Evolutionary conservation across 2,329 filamentous ascomycete genomes (phyloP).

Genomic region (Aspergillus versicolor): DNA sequence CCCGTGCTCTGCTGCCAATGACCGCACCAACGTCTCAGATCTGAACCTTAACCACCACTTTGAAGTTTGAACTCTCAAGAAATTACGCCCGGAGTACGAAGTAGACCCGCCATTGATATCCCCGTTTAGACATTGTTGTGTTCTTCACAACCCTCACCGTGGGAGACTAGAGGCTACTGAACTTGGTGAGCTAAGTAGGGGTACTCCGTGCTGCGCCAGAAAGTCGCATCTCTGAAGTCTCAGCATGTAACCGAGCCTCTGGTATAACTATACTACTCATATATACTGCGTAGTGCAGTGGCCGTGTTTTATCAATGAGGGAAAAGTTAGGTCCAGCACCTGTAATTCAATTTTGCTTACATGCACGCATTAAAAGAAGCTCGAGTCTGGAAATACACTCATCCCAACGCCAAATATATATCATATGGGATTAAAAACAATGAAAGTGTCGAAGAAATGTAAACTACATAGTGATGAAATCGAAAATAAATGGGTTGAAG

Average conservation of each 20-base stretch:
- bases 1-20: neutral
- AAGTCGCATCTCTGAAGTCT: too few species aligned
- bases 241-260: too few species aligned
- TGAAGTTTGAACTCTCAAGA: neutral
- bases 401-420: constrained; percentile 14
- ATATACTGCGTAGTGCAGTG: too few species aligned
- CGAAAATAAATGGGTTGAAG: constrained; percentile 9
- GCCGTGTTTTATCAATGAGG: neutral
- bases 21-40: constrained; percentile 20
- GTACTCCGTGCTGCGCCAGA: too few species aligned
- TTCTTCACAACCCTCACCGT: too few species aligned
- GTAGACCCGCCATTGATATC: too few species aligned
- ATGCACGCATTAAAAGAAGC: neutral
- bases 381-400: neutral
- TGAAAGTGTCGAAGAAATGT: constrained; percentile 15
- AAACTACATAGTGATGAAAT: constrained; percentile 13
- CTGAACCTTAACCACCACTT: constrained; percentile 6
- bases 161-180: too few species aligned
- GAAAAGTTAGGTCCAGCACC: neutral
- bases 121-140: too few species aligned
- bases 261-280: too few species aligned
- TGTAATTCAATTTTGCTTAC: neutral
- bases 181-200: too few species aligned
- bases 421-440: constrained; percentile 8
- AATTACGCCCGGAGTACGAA: neutral